Conservation (phyloP, 2,329 filamentous ascomycete genomes). For the Claviceps lovelessii region DNA sequence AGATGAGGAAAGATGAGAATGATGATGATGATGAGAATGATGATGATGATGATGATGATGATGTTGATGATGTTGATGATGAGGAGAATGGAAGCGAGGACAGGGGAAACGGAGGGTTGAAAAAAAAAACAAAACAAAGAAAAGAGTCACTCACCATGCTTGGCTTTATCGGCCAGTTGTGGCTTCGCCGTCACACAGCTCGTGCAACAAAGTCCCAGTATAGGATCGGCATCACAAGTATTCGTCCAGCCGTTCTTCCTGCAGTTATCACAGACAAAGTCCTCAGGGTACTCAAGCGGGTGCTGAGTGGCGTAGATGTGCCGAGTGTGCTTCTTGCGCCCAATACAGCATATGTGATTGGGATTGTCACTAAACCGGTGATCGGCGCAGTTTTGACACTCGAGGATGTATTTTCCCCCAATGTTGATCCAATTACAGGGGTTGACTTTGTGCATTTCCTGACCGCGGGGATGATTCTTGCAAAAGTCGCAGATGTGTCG, state of each 20-base stretch:
- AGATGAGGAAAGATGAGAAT: neutral
- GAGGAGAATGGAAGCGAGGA: neutral
- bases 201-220: slow-evolving; percentile 9
- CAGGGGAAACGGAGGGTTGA: too few relatives aligned
- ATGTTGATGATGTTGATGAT: neutral
- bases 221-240: slow-evolving; percentile 12
- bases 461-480: slow-evolving; percentile 1
- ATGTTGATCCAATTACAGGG: slow-evolving; percentile 8
- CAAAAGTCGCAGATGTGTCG: slow-evolving; percentile 9
- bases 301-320: slow-evolving; percentile 9
- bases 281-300: slow-evolving; percentile 4
- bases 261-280: slow-evolving; percentile 8
- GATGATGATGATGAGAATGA: too few relatives aligned
- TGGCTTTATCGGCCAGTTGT: slow-evolving; percentile 4
- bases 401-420: slow-evolving; percentile 6
- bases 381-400: slow-evolving; percentile 15
- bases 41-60: too few relatives aligned
- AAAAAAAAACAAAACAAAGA: neutral
- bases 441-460: neutral
- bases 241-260: neutral
- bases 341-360: slow-evolving; percentile 7
- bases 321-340: slow-evolving; percentile 1
- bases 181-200: slow-evolving; percentile 7
- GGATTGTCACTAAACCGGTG: slow-evolving; percentile 3
- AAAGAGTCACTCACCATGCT: neutral